Conservation (phyloP, 2,329 filamentous ascomycete species). For the Chaetomium strumarium region DNA sequence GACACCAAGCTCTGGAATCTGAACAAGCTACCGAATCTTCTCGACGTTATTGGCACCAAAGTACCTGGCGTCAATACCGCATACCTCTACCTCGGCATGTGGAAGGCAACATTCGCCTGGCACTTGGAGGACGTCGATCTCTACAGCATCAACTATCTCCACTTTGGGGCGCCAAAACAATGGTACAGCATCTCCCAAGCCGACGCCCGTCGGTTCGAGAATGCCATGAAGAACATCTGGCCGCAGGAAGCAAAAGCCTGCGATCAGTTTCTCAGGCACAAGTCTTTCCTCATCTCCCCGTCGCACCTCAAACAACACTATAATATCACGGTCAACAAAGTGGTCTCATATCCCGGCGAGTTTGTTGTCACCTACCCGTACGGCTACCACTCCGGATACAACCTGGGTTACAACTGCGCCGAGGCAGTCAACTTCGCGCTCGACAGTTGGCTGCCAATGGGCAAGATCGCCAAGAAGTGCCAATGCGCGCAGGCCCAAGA, state of each 20-base stretch:
- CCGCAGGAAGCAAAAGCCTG: constrained; percentile 92
- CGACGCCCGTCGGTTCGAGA: constrained; percentile 87
- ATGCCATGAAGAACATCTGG: constrained; percentile 93
- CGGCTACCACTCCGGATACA: constrained; percentile 96
- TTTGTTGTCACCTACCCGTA: constrained; percentile 99
- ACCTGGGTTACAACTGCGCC: constrained; percentile 96
- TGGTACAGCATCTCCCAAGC: constrained; percentile 99
- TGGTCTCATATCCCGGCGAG: constrained; percentile 92
- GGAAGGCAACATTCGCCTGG: constrained; percentile 99
- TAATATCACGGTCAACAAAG: constrained; percentile 92
- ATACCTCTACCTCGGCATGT: constrained; percentile 97
- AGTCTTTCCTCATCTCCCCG: constrained; percentile 94
- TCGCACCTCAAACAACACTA: constrained; percentile 80
- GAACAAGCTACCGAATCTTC: constrained; percentile 84
- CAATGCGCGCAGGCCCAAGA: constrained; percentile 92
- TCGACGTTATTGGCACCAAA: constrained; percentile 91
- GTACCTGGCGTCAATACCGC: constrained; percentile 97
- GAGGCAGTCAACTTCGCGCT: constrained; percentile 98
- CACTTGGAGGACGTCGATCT: constrained; percentile 97
- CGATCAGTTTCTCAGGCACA: constrained; percentile 92
- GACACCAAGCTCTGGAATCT: constrained; percentile 83
- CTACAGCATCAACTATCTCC: constrained; percentile 99
- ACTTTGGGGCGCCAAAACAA: constrained; percentile 97
- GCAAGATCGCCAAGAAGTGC: constrained; percentile 92
- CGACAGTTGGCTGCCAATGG: constrained; percentile 91